phyloP scores from a whole-genome alignment of 495 filamentous ascomycete species.

The Jackrogersella multiformis region DNA sequence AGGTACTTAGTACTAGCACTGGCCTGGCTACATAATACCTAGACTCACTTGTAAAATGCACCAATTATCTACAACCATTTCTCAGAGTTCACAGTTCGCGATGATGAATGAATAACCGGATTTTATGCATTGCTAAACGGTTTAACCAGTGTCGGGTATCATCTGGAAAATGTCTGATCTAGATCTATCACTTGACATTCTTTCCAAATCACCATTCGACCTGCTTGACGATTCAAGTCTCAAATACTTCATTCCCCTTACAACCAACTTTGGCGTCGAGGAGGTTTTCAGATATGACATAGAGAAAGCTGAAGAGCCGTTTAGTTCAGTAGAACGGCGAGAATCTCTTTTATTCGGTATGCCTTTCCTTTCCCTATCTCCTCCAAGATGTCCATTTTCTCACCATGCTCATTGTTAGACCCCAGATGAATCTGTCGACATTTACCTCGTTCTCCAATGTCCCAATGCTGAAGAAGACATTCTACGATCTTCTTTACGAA shows the following conservation, averaged over 20 bases:
- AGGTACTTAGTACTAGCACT: not conserved
- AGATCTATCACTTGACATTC: constrained; percentile 39
- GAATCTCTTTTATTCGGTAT: constrained; percentile 74
- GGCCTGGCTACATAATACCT: not conserved
- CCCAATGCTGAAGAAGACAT: constrained; percentile 67
- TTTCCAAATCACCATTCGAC: constrained; percentile 49
- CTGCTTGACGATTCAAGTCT: constrained; percentile 78
- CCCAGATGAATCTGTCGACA: constrained; percentile 79
- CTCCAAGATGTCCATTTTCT: constrained; percentile 52
- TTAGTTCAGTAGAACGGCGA: constrained; percentile 59
- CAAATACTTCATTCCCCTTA: constrained; percentile 79
- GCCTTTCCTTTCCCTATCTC: constrained; percentile 50
- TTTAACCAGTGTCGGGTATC: constrained; percentile 9
- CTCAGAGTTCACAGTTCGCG: not conserved
- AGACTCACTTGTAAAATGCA: constrained; percentile 12
- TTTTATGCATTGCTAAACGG: not conserved
- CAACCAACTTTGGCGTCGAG: constrained; percentile 71
- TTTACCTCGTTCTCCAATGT: constrained; percentile 76
- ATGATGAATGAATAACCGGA: constrained; percentile 9
- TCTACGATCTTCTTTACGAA: constrained; percentile 67
- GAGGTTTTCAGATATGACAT: constrained; percentile 54
- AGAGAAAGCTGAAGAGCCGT: constrained; percentile 47
- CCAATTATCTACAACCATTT: not conserved
- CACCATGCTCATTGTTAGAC: constrained; percentile 68
- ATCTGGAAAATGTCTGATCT: constrained; percentile 38